Evolutionary conservation across 1,284 basidiomycete species (phyloP).

Genomic region (Fereydounia khargensis): DNA sequence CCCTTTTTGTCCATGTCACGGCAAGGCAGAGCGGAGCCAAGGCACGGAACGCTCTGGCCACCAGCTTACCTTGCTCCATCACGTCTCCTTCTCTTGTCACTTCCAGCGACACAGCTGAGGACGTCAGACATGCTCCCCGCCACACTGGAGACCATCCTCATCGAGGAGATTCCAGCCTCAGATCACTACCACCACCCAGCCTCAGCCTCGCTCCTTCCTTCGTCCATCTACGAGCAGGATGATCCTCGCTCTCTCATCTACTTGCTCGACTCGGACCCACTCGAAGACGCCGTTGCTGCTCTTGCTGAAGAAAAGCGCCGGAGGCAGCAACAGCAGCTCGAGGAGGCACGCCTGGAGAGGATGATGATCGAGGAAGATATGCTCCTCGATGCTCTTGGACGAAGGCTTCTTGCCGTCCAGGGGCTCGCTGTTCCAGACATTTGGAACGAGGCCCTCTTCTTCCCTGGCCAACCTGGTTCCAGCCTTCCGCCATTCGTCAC

Average conservation of each 20-base stretch:
- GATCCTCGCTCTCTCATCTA: constrained; percentile 34
- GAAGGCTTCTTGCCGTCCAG: constrained; percentile 25
- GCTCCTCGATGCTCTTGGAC: constrained; percentile 31
- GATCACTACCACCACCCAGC: constrained; percentile 3
- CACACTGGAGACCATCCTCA: constrained; percentile 10
- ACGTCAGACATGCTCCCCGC: constrained; percentile 4
- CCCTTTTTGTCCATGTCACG: too few species aligned
- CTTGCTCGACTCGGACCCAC: constrained; percentile 24
- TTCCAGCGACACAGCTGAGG: too few species aligned
- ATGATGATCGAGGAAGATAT: constrained; percentile 36
- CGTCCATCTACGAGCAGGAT: constrained; percentile 27
- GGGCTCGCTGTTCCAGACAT: constrained; percentile 26
- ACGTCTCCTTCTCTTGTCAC: too few species aligned
- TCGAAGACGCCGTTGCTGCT: constrained; percentile 7
- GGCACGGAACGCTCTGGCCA: too few species aligned
- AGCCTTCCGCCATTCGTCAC: constrained; percentile 1
- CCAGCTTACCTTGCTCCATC: too few species aligned
- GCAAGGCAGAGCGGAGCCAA: too few species aligned
- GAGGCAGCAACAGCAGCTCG: constrained; percentile 8
- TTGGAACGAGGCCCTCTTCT: constrained; percentile 9
- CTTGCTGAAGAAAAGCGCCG: constrained; percentile 10
- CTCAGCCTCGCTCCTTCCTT: constrained; percentile 10
- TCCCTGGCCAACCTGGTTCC: constrained; percentile 10
- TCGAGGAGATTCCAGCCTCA: constrained; percentile 24
- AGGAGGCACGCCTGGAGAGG: constrained; percentile 5